A percentile compares a stretch with the other conserved stretches of the same genome.
Conservation (phyloP, 2,329 filamentous ascomycete species). For the Calonectria multiphialidica region DNA sequence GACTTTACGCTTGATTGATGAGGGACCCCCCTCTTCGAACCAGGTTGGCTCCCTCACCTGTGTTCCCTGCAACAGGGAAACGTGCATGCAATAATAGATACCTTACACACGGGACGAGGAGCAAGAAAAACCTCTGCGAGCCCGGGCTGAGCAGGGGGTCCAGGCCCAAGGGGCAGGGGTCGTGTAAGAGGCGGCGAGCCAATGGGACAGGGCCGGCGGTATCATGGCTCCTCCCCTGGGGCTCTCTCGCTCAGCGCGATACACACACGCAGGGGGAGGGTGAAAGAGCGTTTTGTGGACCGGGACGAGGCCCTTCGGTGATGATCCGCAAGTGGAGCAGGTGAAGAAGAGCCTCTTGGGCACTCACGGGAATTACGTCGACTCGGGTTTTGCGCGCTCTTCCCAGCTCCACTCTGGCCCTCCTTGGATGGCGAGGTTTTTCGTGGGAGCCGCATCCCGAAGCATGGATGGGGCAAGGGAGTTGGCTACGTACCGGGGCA, state of each 20-base stretch:
- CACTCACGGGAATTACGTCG: conserved; percentile 37
- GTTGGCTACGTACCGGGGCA: conserved; percentile 10
- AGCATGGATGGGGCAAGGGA: conserved; percentile 8
- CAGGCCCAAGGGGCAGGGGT: background rate
- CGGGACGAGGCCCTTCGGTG: conserved; percentile 12
- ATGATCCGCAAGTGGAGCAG: conserved; percentile 27
- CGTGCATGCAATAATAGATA: conserved; percentile 4
- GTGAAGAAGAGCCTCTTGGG: conserved; percentile 19
- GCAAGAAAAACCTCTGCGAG: conserved; percentile 9
- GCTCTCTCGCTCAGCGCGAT: background rate
- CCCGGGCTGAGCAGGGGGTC: conserved; percentile 34
- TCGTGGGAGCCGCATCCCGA: conserved; percentile 39
- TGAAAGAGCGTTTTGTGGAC: conserved; percentile 4
- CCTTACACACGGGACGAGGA: conserved; percentile 15
- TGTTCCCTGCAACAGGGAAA: background rate
- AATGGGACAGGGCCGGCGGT: conserved; percentile 21
- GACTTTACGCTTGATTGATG: conserved; percentile 25
- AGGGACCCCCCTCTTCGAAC: background rate
- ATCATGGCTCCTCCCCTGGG: background rate
- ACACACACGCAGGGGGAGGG: background rate
- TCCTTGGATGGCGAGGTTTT: conserved; percentile 24
- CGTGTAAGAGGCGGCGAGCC: conserved; percentile 17
- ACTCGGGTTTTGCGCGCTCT: conserved; percentile 23
- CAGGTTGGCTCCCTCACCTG: conserved; percentile 1
- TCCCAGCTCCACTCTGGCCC: conserved; percentile 37